Evolutionary conservation across 129 eudicot species (phyloP).

Genomic region (Glebionis coronaria): DNA sequence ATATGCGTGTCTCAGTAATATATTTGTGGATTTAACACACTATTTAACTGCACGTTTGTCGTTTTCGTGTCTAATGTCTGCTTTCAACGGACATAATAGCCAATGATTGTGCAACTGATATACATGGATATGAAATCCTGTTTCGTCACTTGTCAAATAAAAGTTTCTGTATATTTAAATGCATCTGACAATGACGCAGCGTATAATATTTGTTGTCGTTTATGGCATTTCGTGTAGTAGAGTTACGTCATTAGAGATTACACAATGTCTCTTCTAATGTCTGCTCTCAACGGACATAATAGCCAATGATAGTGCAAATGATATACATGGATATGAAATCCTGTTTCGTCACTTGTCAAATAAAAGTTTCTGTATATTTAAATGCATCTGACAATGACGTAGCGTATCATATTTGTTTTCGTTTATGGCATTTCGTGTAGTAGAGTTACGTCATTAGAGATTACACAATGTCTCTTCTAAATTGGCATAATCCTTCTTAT

Average conservation of each 20-base stretch:
- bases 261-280: not conserved
- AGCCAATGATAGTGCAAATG: not conserved
- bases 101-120: not conserved
- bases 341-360: constrained; percentile 2
- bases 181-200: not conserved
- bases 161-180: not conserved
- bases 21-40: not conserved
- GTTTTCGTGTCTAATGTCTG: not conserved
- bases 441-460: constrained; percentile 12
- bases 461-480: not conserved
- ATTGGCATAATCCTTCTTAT: not conserved
- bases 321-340: not conserved
- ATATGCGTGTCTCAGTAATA: not conserved
- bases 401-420: constrained; percentile 5
- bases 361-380: not conserved
- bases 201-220: constrained; percentile 6
- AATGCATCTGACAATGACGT: not conserved
- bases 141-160: constrained; percentile 3
- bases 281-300: not conserved
- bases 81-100: not conserved
- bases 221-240: not conserved
- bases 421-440: not conserved
- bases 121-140: not conserved
- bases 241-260: too few relatives aligned
- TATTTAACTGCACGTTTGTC: not conserved